Percentiles rank a stretch among this genome's conserved stretches.
These are phyloP conservation scores for Aspergillus sclerotioniger DNA, from an alignment of 495 filamentous ascomycete genomes.

Conservation along the genomic window DNA sequence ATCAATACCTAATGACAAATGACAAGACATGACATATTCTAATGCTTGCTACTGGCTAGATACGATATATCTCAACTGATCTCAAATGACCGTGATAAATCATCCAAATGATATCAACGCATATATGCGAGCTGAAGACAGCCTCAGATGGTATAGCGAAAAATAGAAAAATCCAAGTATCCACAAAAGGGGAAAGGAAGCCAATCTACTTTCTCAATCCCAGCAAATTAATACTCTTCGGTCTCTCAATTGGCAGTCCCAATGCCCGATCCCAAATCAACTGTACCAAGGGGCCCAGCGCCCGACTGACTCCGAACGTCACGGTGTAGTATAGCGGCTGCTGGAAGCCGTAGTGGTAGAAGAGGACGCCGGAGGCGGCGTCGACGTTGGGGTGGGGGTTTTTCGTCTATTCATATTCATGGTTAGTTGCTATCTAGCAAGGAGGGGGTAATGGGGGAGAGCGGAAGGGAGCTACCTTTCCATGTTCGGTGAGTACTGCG, in stretches of 20 bases:
- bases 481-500: slow-evolving; percentile 83
- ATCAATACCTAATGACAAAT: too few relatives aligned
- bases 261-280: slow-evolving; percentile 94
- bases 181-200: too few relatives aligned
- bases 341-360: slow-evolving; percentile 95
- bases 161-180: too few relatives aligned
- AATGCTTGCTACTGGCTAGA: too few relatives aligned
- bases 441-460: neutral
- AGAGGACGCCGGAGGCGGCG: slow-evolving; percentile 84
- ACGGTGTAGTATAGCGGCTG: slow-evolving; percentile 98
- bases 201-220: slow-evolving; percentile 60
- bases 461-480: slow-evolving; percentile 56
- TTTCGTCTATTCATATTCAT: slow-evolving; percentile 90
- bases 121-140: too few relatives aligned
- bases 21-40: too few relatives aligned
- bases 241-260: slow-evolving; percentile 94
- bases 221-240: slow-evolving; percentile 92
- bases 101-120: too few relatives aligned
- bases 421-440: too few relatives aligned
- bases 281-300: slow-evolving; percentile 87
- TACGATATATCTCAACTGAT: too few relatives aligned
- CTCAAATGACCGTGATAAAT: too few relatives aligned
- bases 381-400: slow-evolving; percentile 98
- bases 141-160: too few relatives aligned
- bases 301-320: slow-evolving; percentile 91